Conservation (phyloP, 2,329 filamentous ascomycete species). For the Penicillium nordicum region DNA sequence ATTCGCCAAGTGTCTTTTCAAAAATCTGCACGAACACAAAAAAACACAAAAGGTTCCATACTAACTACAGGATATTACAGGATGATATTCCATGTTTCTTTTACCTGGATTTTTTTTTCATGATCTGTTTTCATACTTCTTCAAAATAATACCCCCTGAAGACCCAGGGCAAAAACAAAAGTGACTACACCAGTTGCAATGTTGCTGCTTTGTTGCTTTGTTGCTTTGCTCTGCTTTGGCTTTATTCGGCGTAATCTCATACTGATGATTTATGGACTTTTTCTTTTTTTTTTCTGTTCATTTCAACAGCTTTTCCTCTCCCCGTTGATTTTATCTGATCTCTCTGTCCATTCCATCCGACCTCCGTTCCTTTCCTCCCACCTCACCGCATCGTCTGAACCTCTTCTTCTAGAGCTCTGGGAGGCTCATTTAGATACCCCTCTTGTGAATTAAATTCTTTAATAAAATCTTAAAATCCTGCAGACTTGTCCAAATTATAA, state of each 20-base stretch:
- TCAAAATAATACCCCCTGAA: not conserved
- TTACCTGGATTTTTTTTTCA: not conserved
- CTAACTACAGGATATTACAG: slow-evolving; percentile 1
- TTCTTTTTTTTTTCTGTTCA: not conserved
- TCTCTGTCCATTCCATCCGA: not conserved
- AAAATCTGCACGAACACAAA: not conserved
- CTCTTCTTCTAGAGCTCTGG: slow-evolving; percentile 13
- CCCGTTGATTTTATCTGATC: not conserved
- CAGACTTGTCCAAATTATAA: no score
- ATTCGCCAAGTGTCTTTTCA: not conserved
- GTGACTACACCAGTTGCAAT: not conserved
- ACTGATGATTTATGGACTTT: not conserved
- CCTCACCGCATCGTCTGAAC: slow-evolving; percentile 5
- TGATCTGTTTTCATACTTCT: slow-evolving; percentile 7
- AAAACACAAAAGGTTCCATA: not conserved
- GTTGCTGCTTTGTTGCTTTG: slow-evolving; percentile 7
- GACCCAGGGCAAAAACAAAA: not conserved
- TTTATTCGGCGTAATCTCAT: not conserved
- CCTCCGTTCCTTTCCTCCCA: not conserved
- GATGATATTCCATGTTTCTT: not conserved
- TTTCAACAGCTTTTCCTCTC: not conserved
- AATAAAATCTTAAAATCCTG: not conserved
- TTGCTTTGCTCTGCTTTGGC: not conserved
- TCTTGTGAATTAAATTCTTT: slow-evolving; percentile 16
- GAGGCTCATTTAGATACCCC: slow-evolving; percentile 37